Evolutionary conservation across 352 stramenopile species (phyloP), one percentile per base, ranked within the genome.

Genomic region (Peronospora destructor): DNA sequence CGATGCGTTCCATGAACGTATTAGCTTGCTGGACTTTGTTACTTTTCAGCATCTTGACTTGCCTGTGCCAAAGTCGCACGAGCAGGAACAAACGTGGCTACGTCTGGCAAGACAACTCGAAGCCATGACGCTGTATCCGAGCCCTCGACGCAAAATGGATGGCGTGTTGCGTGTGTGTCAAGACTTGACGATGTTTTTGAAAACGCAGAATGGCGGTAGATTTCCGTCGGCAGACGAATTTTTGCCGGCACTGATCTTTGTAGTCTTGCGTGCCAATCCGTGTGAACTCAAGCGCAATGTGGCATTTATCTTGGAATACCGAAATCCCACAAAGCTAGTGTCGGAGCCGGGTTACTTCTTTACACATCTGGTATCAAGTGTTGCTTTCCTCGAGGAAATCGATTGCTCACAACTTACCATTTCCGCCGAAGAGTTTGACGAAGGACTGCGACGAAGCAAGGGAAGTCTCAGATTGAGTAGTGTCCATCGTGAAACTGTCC

Each of bases 311-410:
- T 71, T 94, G 23, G 74, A 85, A 49, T 95, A 91, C 40, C 75
- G 82, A 6, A 73, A 62, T 43, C 75, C 74, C 4, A 64, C 49
- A 1, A 75, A 84, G 23, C 51, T 97, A 8, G 67, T 95, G 16
- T 94, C 85, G 0, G 87, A 97, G 59, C 81, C 84, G 3, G 86
- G 89, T 1, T 97, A 97, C 43, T 95, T 95, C 45, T 91, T 97
- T 53, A 97, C 90, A 6, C 84, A 97, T 47, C 46, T 97, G 11
- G 69, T 88, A 26, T 91, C 78, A 8, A 87, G 73, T 33, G 64
- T 94, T 1, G 76, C 75, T 7, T 94, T 94, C 34, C 38, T 94
- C 0, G 82, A 93, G 32, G 69, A 89, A 21, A 66, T 91, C 14
- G 73, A 90, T 47, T 72, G 73, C 7, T 77, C 77, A 8, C 53